Base-by-base conservation (phyloP, 2,329 filamentous ascomycete species). In the Alternaria hordeiaustralica region DNA sequence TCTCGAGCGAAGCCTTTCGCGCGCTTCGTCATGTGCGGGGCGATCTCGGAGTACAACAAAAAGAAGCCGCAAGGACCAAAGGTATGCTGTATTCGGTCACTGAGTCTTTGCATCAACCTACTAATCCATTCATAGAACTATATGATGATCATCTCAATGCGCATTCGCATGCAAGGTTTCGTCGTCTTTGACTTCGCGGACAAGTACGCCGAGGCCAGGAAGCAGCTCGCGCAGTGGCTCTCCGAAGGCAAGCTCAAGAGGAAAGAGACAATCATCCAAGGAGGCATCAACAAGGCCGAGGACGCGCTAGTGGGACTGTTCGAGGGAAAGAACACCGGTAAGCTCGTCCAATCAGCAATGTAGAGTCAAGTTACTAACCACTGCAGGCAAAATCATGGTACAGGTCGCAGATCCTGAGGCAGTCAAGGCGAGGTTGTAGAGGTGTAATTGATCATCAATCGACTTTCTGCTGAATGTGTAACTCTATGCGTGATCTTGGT, bases 181-280 rank as follows among this genome's bases (percentile, higher is more conserved):
- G 90, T 94, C 65, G 86, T 93, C 53, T 87, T 92, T 59, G 92
- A 94, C 76, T 92, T 86, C 72, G 79, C 78, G 5, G 81, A 85
- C 56, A 84, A 90, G 72, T 91, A 86, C 75, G 74, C 84, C 0
- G 77, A 81, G 45, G 92, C 90, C 1, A 80, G 86, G 68, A 82
- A 85, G 74, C 84, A 93, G 70, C 81, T 94, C 13, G 85, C 85
- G 1, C 78, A 86, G 66, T 94, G 91, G 91, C 75, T 93, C n/a
- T 81, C 82, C 2, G 88, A 92, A 75, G 92, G 92, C 54, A 92
- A 80, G 81, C 79, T 94, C 66, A 88, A 92, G 85, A 82, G 88
- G 61, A 89, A 89, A 76, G 90, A 93, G 79, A 90, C 89, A 3
- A 86, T 94, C 61, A 79, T 93, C 64, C 86, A 86, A 70, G 91